Evolutionary conservation across 1,139 yeast species (phyloP), one percentile per base, ranked within the genome.

Genomic region (Candida dubliniensis): DNA sequence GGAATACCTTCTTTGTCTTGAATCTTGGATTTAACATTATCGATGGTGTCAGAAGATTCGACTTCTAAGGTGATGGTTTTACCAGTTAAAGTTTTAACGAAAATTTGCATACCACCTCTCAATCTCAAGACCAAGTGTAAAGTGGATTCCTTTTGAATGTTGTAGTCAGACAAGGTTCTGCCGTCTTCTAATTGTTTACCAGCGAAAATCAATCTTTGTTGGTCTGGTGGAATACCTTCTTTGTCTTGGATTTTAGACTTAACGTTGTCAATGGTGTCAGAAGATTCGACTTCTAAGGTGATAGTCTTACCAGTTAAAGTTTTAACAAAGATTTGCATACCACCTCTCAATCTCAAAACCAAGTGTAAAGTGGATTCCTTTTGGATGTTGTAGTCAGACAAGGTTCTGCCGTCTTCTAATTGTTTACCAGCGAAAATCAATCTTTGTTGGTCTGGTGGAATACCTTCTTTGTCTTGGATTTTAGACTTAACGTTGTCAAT

Each of bases 271-370:
- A 82, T 82, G 42, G 87, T 82, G 69, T 82, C 87, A 2, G 87
- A 81, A 11, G 87, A 82, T 59, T 82, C 87, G 36, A 82, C 86
- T 62, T 81, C 87, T 47, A 82, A 64, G 18, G 87, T 82, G 53
- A 82, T 82, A 36, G 88, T 82, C 71, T 82, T 91, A 76, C 97
- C 97, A 59, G 97, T 90, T 66, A 91, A 81, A 75, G 97, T 90
- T 78, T 91, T 91, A 77, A 91, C 96, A 79, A 91, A 91, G 76
- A 91, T 89, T 81, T 91, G 97, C 97, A 90, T 90, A 81, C 96
- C 96, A 85, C 97, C 97, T 83, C 97, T 87, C 76, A 91, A 82
- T 65, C 58, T 42, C 12, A 36, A 36, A 66, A 91, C 98, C 77
- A 91, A 85, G 79, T 91, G 96, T 58, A 93, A 76, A 60, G 97